phyloP scores from a whole-genome alignment of 2,329 filamentous ascomycete species.

The Phyllosticta citribraziliensis region DNA sequence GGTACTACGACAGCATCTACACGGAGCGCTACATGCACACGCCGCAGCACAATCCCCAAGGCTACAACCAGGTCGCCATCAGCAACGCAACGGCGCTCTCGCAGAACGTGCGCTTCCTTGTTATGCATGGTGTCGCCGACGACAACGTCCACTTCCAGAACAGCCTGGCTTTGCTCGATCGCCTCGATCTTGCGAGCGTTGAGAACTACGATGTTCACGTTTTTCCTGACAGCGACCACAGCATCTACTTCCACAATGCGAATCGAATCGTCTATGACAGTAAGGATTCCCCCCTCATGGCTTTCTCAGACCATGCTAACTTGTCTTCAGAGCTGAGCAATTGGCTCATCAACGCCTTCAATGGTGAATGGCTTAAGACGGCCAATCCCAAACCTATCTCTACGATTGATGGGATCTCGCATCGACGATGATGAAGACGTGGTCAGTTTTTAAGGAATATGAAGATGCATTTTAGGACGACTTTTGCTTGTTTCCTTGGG shows the following conservation, averaged over 20 bases:
- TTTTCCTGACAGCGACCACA: constrained; percentile 92
- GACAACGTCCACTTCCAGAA: constrained; percentile 99
- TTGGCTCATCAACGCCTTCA: constrained; percentile 96
- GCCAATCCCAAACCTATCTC: constrained; percentile 39
- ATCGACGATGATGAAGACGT: background rate
- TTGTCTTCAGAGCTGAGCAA: constrained; percentile 56
- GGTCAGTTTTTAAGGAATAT: too few species aligned
- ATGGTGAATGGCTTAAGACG: constrained; percentile 76
- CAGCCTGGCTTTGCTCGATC: constrained; percentile 76
- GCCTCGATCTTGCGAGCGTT: constrained; percentile 67
- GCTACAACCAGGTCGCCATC: constrained; percentile 69
- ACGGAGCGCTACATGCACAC: constrained; percentile 97
- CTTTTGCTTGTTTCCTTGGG: too few species aligned
- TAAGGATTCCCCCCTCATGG: constrained; percentile 37
- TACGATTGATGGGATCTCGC: background rate
- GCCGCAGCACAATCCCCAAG: constrained; percentile 67
- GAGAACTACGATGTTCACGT: constrained; percentile 96
- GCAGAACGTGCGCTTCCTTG: constrained; percentile 72
- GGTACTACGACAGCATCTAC: constrained; percentile 89
- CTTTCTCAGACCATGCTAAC: background rate
- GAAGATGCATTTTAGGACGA: too few species aligned
- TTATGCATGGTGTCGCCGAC: constrained; percentile 95
- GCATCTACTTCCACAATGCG: constrained; percentile 90
- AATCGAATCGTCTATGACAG: constrained; percentile 87
- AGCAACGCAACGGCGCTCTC: constrained; percentile 63